phyloP scores from a whole-genome alignment of 2,329 filamentous ascomycete genomes.

The Moelleriella libera region DNA sequence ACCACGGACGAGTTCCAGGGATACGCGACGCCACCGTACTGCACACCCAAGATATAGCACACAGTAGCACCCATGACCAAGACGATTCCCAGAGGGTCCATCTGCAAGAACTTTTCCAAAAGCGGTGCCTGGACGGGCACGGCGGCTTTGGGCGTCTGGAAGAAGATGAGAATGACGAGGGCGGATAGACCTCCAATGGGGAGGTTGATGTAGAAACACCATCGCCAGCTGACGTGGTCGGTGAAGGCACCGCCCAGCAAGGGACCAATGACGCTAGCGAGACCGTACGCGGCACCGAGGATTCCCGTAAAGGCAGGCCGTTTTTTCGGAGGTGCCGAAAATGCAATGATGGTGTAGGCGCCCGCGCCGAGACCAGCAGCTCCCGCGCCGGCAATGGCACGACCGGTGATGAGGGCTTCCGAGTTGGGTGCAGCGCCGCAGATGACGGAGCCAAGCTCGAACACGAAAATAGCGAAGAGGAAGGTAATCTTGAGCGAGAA shows the following conservation, averaged over 20 bases:
- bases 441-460: slow-evolving; percentile 39
- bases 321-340: slow-evolving; percentile 19
- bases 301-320: slow-evolving; percentile 23
- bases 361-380: slow-evolving; percentile 34
- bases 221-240: slow-evolving; percentile 21
- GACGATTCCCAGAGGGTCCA: slow-evolving; percentile 30
- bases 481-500: slow-evolving; percentile 37
- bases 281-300: slow-evolving; percentile 20
- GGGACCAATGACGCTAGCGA: slow-evolving; percentile 21
- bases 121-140: slow-evolving; percentile 20
- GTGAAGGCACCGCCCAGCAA: slow-evolving; percentile 23
- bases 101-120: slow-evolving; percentile 29
- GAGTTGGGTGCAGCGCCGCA: slow-evolving; percentile 32
- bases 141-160: slow-evolving; percentile 24
- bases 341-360: slow-evolving; percentile 35
- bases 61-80: slow-evolving; percentile 30
- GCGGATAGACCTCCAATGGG: slow-evolving; percentile 20
- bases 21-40: slow-evolving; percentile 30
- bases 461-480: slow-evolving; percentile 31
- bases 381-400: slow-evolving; percentile 28
- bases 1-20: slow-evolving; percentile 25
- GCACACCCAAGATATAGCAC: slow-evolving; percentile 29
- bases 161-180: slow-evolving; percentile 23
- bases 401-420: slow-evolving; percentile 33
- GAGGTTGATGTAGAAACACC: slow-evolving; percentile 26